Base-by-base conservation (phyloP, 192 early-diverging fungal species). In the Umbelopsis sp. region DNA sequence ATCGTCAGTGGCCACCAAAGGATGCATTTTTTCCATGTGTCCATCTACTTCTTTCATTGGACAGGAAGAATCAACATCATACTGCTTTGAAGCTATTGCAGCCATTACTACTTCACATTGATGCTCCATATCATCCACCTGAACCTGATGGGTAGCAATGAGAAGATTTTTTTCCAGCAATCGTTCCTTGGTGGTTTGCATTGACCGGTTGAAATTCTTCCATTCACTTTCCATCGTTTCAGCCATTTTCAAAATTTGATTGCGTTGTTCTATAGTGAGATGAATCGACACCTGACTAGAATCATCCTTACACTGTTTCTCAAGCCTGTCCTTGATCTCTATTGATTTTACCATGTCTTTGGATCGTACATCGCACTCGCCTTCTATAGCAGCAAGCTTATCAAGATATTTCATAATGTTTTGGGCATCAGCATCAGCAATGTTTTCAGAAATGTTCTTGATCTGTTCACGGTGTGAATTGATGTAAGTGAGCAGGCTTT, bases 151-250 rank as follows among this genome's bases (percentile, higher is more conserved):
- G 18, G 53, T 73, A 30, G 66, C 68, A 20, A 67, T 70, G 33
- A 72, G 52, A 47, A 49, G 55, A 35, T 41, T 46, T 21, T 78
- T 68, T 2, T 73, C 51, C 21, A 48, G 27, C 1, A 70, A 23
- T 9, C 68, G 46, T 27, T 78, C 76, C 47, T 79, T 79, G 20
- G 73, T 79, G 4, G 30, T 41, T n/a, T 46, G 46, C 16, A 79
- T 20, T 10, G 70, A 37, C 2, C 69, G 23, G 6, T 49, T 48
- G 47, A 79, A 75, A n/a, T 61, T 65, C 21, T 47, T 69, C 73
- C 73, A 75, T n/a, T 79, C 61, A 4, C 58, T 53, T 9, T 35
- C 21, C 25, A 79, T 37, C 22, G 51, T 70, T n/a, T 74, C 70
- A 44, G 71, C 68, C 20, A 75, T 49, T 23, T 68, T 44, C 16